Evolutionary conservation across 1,284 basidiomycete genomes (phyloP).

Genomic region (Porodaedalea pini): DNA sequence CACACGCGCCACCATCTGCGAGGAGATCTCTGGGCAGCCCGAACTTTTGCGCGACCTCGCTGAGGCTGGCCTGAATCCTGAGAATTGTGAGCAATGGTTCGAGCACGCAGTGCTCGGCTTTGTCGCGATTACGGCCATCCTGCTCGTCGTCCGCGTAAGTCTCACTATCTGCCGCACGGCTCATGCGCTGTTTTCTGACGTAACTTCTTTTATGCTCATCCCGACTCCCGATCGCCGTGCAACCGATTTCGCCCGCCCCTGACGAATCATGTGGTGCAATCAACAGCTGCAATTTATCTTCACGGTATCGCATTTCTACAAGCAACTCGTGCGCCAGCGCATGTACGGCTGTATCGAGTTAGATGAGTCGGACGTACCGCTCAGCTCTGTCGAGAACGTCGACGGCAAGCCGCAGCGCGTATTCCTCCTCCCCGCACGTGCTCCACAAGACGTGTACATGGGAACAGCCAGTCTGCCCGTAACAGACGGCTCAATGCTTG

Average conservation of each 20-base stretch:
- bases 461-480: constrained; percentile 7
- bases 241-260: neutral
- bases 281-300: constrained; percentile 67
- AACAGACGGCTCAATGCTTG: constrained; percentile 33
- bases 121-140: constrained; percentile 53
- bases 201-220: constrained; percentile 1
- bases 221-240: neutral
- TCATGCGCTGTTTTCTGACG: constrained; percentile 8
- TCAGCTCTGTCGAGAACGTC: constrained; percentile 23
- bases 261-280: neutral
- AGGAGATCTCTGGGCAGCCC: constrained; percentile 67
- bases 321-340: constrained; percentile 43
- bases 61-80: constrained; percentile 66
- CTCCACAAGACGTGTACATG: neutral
- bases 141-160: constrained; percentile 63
- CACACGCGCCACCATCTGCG: constrained; percentile 59
- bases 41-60: constrained; percentile 67
- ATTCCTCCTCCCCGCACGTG: constrained; percentile 46
- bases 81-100: constrained; percentile 77
- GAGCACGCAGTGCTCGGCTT: constrained; percentile 58
- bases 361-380: constrained; percentile 11
- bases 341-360: constrained; percentile 28
- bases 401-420: constrained; percentile 45
- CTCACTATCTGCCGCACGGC: constrained; percentile 6
- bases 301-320: constrained; percentile 61